Conservation (phyloP, 345 rosid genomes). For the Rhizophora apiculata region DNA sequence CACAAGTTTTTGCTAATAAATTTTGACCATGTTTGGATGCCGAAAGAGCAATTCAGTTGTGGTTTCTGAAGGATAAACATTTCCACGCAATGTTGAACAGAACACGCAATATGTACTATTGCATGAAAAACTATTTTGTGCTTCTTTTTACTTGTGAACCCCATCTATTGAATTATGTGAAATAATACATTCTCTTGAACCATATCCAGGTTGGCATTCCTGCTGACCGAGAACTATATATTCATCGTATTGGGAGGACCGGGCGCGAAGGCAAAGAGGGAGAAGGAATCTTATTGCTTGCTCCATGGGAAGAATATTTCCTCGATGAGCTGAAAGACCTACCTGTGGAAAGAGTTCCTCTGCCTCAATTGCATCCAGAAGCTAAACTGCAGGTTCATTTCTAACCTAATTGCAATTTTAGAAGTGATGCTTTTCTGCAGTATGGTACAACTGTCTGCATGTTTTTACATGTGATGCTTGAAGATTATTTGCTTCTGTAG, state of each 20-base stretch:
- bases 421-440: not conserved
- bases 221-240: slow-evolving; percentile 68
- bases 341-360: slow-evolving; percentile 60
- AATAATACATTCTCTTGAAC: slow-evolving; percentile 9
- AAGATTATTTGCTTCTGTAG: slow-evolving; percentile 40
- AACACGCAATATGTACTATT: not conserved
- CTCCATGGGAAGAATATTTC: slow-evolving; percentile 97
- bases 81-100: not conserved
- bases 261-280: slow-evolving; percentile 88
- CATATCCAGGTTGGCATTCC: slow-evolving; percentile 76
- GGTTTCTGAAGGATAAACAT: not conserved
- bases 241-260: slow-evolving; percentile 91
- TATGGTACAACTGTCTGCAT: not conserved
- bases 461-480: slow-evolving; percentile 5
- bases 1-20: too few species aligned
- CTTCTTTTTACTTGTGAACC: not conserved
- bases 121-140: not conserved
- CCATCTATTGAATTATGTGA: not conserved
- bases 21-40: too few species aligned
- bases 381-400: slow-evolving; percentile 51
- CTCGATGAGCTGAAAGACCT: slow-evolving; percentile 74
- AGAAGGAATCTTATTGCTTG: slow-evolving; percentile 73
- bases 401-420: slow-evolving; percentile 5
- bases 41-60: too few species aligned
- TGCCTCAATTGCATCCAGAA: slow-evolving; percentile 56